phyloP scores from a whole-genome alignment of 352 stramenopile genomes.

The Pythium rishiriense region DNA sequence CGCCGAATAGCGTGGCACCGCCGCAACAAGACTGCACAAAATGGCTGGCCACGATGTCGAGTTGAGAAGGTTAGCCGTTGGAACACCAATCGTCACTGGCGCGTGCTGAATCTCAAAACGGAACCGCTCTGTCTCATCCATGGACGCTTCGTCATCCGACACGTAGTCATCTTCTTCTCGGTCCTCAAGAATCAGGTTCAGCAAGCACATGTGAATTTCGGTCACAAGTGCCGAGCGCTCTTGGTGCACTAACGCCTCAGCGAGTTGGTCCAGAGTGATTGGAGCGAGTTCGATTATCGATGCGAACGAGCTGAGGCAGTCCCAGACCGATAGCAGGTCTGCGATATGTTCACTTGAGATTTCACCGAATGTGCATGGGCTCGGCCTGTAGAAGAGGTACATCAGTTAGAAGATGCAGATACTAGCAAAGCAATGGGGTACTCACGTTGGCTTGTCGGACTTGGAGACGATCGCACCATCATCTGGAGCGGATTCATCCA shows the following conservation, averaged over 20 bases:
- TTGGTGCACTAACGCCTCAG: slow-evolving; percentile 39
- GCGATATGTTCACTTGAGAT: slow-evolving; percentile 47
- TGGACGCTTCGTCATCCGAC: slow-evolving; percentile 78
- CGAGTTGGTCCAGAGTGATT: slow-evolving; percentile 70
- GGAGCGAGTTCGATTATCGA: slow-evolving; percentile 57
- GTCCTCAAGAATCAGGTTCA: slow-evolving; percentile 81
- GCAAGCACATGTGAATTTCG: slow-evolving; percentile 83
- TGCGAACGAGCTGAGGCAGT: slow-evolving; percentile 80
- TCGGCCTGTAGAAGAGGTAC: slow-evolving; percentile 36
- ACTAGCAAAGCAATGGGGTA: slow-evolving; percentile 11
- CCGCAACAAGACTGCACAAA: slow-evolving; percentile 59
- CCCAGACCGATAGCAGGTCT: slow-evolving; percentile 70
- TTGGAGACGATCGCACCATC: slow-evolving; percentile 36
- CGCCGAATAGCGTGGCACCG: slow-evolving; percentile 70
- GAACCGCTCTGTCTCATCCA: slow-evolving; percentile 81
- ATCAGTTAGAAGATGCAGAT: too few relatives aligned
- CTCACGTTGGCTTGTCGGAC: slow-evolving; percentile 69
- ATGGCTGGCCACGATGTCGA: slow-evolving; percentile 79
- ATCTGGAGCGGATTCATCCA: slow-evolving; percentile 47
- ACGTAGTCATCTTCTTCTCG: slow-evolving; percentile 85
- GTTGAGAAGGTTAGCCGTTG: slow-evolving; percentile 80
- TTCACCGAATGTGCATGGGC: slow-evolving; percentile 54
- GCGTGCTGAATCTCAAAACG: slow-evolving; percentile 81
- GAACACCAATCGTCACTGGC: slow-evolving; percentile 74
- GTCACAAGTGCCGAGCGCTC: slow-evolving; percentile 57